Evolutionary conservation across 345 rosid genomes (phyloP), one percentile per base, ranked within the genome.

Genomic region (Hypericum perforatum): DNA sequence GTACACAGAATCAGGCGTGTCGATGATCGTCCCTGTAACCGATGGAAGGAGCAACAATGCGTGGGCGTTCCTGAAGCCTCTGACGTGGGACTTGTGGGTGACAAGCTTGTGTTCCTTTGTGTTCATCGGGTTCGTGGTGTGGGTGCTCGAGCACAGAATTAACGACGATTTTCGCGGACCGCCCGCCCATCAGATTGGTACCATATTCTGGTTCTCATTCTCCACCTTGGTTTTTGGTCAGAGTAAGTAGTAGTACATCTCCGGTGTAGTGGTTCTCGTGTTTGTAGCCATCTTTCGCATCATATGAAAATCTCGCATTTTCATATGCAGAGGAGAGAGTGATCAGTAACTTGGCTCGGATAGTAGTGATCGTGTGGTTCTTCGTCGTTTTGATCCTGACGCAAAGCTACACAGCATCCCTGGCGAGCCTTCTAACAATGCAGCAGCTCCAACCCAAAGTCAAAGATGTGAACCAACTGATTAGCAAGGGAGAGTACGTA

Each of bases 51-150:
- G 52, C 40, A 72, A 51, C 43, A 63, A 73, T 51, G 55, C 63
- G 45, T 78, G 84, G 87, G 66, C 72, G 43, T 84, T 81, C 66
- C 58, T 76, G 7, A 57, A 74, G 60, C 92, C 92, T 4, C 61
- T 78, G 7, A 68, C 66, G 11, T 40, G 14, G 62, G 58, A 67
- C 10, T 79, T 81, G 15, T 84, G 85, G 92, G 5, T 74, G 12
- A 63, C 71, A 48, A 70, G 53, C 14, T 75, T 62, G 6, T 15
- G 15, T 29, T 69, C 71, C 41, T 76, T 76, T 44, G 53, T 76
- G 39, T 78, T 70, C 53, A 74, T 66, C 0, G 83, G 80, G 1
- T 16, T 62, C 4, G 59, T 76, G 14, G 76, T 76, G 11, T 78
- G 85, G 82, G 54, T 78, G 11, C 62, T 81, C n/a, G 88, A 84